A percentile compares a stretch with the other conserved stretches of the same genome.
phyloP scores from a whole-genome alignment of 23 red algal species.

The Gracilaria vermiculophylla region DNA sequence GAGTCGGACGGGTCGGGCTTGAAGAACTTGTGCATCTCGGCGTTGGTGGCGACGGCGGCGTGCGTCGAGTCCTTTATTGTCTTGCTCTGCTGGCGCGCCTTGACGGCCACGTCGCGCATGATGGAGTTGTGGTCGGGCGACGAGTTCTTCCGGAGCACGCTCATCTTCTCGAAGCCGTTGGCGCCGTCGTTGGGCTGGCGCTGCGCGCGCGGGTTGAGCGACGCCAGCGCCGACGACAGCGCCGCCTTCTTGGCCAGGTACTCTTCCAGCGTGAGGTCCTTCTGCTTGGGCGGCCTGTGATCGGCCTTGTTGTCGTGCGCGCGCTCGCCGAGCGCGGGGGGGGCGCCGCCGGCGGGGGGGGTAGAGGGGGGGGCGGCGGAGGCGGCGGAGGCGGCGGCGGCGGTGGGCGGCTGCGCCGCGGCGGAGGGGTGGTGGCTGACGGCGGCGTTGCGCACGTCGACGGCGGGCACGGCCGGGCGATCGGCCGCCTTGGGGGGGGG shows the following conservation, averaged over 20 bases:
- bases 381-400: background rate
- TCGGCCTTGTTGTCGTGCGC: background rate
- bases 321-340: background rate
- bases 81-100: constrained; percentile 37
- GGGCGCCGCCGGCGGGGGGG: background rate
- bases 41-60: constrained; percentile 53
- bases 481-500: background rate
- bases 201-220: constrained; percentile 16
- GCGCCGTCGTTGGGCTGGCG: constrained; percentile 48
- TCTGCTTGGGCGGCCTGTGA: constrained; percentile 18
- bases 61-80: constrained; percentile 58
- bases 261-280: constrained; percentile 60
- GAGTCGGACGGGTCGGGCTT: constrained; percentile 18
- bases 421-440: background rate
- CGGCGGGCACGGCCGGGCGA: background rate
- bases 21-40: constrained; percentile 72
- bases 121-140: background rate
- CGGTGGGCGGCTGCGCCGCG: background rate
- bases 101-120: constrained; percentile 47
- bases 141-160: constrained; percentile 39
- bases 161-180: constrained; percentile 58
- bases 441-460: constrained; percentile 17
- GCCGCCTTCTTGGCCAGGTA: constrained; percentile 61
- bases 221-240: constrained; percentile 19
- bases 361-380: background rate